phyloP scores from a whole-genome alignment of 768 basidiomycete genomes.

The Kwoniella sp. region DNA sequence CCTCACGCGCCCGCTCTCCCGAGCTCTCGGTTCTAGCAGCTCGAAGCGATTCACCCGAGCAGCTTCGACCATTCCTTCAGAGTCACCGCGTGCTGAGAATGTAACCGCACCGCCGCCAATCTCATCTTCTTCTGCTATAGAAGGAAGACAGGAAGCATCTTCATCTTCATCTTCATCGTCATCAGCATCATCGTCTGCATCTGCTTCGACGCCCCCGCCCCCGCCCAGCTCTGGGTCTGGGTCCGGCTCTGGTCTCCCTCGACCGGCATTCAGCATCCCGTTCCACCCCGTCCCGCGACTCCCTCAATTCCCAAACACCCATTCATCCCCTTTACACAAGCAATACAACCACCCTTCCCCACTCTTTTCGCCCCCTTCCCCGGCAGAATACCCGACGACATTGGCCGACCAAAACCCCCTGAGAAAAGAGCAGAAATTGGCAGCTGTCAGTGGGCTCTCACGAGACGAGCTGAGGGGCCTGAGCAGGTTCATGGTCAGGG shows the following conservation, averaged over 20 bases:
- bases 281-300: conserved; percentile 27
- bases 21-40: not conserved
- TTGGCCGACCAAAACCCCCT: conserved; percentile 24
- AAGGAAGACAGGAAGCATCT: too few relatives aligned
- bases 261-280: conserved; percentile 20
- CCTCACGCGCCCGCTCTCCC: not conserved
- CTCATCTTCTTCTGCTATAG: conserved; percentile 3
- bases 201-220: conserved; percentile 1
- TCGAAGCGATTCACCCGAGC: conserved; percentile 1
- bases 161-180: conserved; percentile 11
- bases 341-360: conserved; percentile 46
- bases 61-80: conserved; percentile 6
- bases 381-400: conserved; percentile 23
- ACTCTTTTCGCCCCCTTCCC: conserved; percentile 27
- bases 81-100: not conserved
- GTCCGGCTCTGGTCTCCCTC: not conserved
- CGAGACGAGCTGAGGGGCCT: conserved; percentile 54
- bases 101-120: conserved; percentile 10
- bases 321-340: conserved; percentile 30
- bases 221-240: not conserved
- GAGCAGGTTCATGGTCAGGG: conserved; percentile 55
- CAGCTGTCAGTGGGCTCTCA: conserved; percentile 49
- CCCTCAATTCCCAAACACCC: conserved; percentile 17
- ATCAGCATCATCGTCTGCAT: conserved; percentile 15
- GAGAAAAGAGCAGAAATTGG: conserved; percentile 25